Base-by-base conservation (phyloP, 371 early-diverging fungal species). In the Circinella umbellata region DNA sequence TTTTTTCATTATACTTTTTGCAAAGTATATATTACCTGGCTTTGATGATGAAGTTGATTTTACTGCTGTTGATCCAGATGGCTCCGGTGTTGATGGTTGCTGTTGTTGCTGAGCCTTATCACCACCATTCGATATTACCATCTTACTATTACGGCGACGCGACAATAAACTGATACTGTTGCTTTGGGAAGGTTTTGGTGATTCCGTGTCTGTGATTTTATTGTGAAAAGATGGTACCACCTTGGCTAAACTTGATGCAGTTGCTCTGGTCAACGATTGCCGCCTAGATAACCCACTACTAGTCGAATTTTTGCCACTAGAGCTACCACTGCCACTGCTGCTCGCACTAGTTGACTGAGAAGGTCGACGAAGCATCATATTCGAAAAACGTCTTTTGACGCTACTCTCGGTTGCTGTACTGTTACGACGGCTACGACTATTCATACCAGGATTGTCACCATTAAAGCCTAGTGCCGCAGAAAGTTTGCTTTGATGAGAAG, bases 161-260 rank as follows among this genome's bases (percentile, higher is more conserved):
- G 47, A 42, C 46, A 63, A 27, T 9, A 63, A 13, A 57, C 34
- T 18, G 14, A 34, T 57, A 57, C 57, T 27, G 27, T 34, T 57
- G 14, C n/a, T 18, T n/a, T 18, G 57, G 57, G 57, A 46, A 54
- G 34, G 55, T 60, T 20, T 39, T 38, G 60, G 34, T 67, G 39
- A 55, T 37, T 59, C 67, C 20, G 27, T 20, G 9, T 39, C 55
- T 7, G 10, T 51, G 47, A 14, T 67, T 18, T 60, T 46, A 42
- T 57, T 69, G 53, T 69, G 63, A 53, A 65, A 65, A 7, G 55
- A 65, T 53, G 73, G 73, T 7, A 72, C 73, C 14, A 72, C 73
- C 37, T 72, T 72, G 61, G 73, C 73, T 11, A 72, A 37, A 35
- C 73, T 72, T 11, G 73, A 72, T 53, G 66, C 73, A 15, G 73